Conservation (phyloP, 2,329 filamentous ascomycete genomes). For the Epichloe aotearoae region DNA sequence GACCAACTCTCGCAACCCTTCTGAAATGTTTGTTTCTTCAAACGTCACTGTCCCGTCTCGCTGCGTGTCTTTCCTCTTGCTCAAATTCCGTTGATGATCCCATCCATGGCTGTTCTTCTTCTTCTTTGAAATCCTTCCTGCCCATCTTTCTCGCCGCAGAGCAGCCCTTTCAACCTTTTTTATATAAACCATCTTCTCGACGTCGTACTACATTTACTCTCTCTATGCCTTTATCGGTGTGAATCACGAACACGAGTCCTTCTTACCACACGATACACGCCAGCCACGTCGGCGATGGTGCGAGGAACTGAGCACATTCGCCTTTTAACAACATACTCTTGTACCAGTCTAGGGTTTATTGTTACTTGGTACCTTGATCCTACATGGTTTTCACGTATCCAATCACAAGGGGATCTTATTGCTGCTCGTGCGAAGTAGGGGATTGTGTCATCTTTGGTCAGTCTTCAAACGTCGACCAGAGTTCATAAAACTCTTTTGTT, state of each 20-base stretch:
- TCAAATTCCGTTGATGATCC: background rate
- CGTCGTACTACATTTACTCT: slow-evolving; percentile 4
- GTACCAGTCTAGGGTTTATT: background rate
- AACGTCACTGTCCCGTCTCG: background rate
- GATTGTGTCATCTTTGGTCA: background rate
- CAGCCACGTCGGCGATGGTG: slow-evolving; percentile 1
- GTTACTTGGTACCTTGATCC: slow-evolving; percentile 2
- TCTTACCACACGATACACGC: slow-evolving; percentile 2
- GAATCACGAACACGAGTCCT: slow-evolving; percentile 5
- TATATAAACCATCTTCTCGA: background rate
- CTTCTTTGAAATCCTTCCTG: background rate
- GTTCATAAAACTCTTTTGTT: background rate
- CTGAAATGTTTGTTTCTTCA: slow-evolving; percentile 4
- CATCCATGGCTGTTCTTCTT: background rate
- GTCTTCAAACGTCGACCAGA: background rate
- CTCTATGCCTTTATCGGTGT: background rate
- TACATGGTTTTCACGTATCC: background rate
- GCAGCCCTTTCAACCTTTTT: background rate
- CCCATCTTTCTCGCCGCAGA: background rate
- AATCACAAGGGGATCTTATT: background rate
- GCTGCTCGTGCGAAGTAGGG: background rate
- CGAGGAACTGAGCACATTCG: background rate
- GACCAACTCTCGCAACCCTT: slow-evolving; percentile 3
- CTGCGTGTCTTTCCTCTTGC: background rate
- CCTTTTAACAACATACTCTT: background rate